Percentiles rank a stretch among this genome's conserved stretches.
phyloP scores from a whole-genome alignment of 495 filamentous ascomycete genomes.

The Podospora bellae-mahoneyi region DNA sequence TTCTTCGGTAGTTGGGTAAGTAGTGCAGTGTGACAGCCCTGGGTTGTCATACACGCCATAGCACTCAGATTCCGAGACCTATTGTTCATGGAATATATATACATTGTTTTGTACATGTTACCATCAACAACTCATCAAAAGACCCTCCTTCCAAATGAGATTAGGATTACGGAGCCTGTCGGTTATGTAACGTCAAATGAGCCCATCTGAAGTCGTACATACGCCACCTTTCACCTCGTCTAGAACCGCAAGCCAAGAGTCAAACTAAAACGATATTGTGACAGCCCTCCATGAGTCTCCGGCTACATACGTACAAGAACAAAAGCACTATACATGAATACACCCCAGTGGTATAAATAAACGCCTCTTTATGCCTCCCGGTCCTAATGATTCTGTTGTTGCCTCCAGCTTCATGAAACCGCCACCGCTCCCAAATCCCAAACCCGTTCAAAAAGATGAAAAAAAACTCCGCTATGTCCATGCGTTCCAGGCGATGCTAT shows the following conservation, averaged over 20 bases:
- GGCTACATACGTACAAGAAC: constrained; percentile 9
- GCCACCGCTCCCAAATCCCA: background rate
- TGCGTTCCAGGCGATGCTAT: constrained; percentile 24
- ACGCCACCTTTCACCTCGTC: background rate
- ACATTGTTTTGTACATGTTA: too few relatives aligned
- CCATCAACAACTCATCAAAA: too few relatives aligned
- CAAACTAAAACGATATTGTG: background rate
- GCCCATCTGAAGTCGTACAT: too few relatives aligned
- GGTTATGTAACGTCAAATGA: too few relatives aligned
- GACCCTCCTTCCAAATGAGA: too few relatives aligned
- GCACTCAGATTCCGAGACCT: too few relatives aligned
- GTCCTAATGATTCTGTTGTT: constrained; percentile 11
- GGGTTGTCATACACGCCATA: too few relatives aligned
- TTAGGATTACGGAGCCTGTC: too few relatives aligned
- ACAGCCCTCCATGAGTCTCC: background rate
- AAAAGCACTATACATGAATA: constrained; percentile 13
- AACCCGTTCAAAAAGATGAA: constrained; percentile 1
- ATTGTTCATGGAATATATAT: too few relatives aligned
- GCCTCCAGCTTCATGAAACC: constrained; percentile 3
- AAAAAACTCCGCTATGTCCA: constrained; percentile 8
- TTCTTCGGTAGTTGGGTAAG: too few relatives aligned
- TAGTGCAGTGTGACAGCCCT: too few relatives aligned
- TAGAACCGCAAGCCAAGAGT: background rate
- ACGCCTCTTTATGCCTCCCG: constrained; percentile 24
- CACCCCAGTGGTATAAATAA: constrained; percentile 22